Evolutionary conservation across 179 eudicot genomes (phyloP).

Genomic region (Sideroxylon spinosum): DNA sequence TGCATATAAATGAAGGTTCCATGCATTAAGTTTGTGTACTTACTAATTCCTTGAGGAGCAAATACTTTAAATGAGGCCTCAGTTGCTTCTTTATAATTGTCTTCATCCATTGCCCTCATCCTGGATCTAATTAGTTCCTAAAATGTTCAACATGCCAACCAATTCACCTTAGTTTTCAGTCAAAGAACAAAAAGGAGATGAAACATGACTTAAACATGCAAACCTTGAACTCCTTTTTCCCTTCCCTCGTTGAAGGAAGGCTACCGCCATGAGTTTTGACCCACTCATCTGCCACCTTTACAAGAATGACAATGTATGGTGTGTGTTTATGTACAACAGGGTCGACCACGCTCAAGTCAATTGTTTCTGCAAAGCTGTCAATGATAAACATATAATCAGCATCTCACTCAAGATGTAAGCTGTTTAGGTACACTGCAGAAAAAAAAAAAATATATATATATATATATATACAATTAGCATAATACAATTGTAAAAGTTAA

Average conservation of each 20-base stretch:
- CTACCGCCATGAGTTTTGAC: slow-evolving; percentile 66
- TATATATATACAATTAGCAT: not conserved
- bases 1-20: not conserved
- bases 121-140: slow-evolving; percentile 73
- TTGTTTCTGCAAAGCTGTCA: slow-evolving; percentile 70
- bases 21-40: slow-evolving; percentile 24
- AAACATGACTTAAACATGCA: slow-evolving; percentile 15
- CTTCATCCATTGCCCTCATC: slow-evolving; percentile 79
- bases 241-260: slow-evolving; percentile 91
- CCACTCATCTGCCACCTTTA: slow-evolving; percentile 91
- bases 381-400: slow-evolving; percentile 21
- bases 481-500: not conserved
- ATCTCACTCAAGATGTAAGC: slow-evolving; percentile 18
- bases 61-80: slow-evolving; percentile 91
- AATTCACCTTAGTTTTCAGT: slow-evolving; percentile 17
- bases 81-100: slow-evolving; percentile 90
- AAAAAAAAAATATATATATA: no score
- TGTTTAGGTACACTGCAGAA: slow-evolving; percentile 1
- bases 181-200: not conserved
- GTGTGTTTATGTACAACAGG: slow-evolving; percentile 94
- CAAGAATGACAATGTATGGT: slow-evolving; percentile 84
- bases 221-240: slow-evolving; percentile 88
- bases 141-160: slow-evolving; percentile 23
- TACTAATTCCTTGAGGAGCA: slow-evolving; percentile 82
- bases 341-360: slow-evolving; percentile 66